These are phyloP conservation scores for Sophora flavescens DNA, from an alignment of 306 rosid species.

Conservation along the genomic window DNA sequence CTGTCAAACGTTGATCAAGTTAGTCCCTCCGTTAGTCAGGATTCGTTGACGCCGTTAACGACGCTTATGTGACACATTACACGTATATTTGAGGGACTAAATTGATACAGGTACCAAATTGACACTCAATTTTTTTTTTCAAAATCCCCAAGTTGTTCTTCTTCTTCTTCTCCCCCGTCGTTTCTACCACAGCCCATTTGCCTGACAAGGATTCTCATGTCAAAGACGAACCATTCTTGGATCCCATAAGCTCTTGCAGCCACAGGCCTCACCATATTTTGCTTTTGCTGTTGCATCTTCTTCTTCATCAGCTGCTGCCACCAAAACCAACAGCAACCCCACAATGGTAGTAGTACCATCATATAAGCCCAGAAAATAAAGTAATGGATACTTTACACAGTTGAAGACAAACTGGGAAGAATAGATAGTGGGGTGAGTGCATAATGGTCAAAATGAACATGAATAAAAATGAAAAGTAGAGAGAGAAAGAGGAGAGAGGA, in stretches of 20 bases:
- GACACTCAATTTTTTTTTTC: too few relatives aligned
- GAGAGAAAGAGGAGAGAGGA: neutral
- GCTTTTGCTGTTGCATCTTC: conserved; percentile 18
- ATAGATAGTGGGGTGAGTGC: conserved; percentile 30
- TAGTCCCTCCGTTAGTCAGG: too few relatives aligned
- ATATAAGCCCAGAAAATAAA: conserved; percentile 12
- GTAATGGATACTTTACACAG: neutral
- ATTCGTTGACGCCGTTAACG: too few relatives aligned
- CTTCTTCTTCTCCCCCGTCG: too few relatives aligned
- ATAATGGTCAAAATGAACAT: conserved; percentile 37
- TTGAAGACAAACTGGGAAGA: conserved; percentile 1
- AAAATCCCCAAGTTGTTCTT: too few relatives aligned
- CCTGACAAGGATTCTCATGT: conserved; percentile 35
- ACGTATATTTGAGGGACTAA: too few relatives aligned
- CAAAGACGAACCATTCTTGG: conserved; percentile 42
- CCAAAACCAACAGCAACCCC: conserved; percentile 38
- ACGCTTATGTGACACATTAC: too few relatives aligned
- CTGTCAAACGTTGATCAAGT: too few relatives aligned
- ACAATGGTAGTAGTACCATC: conserved; percentile 34
- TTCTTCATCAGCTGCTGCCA: conserved; percentile 17
- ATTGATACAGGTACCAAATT: too few relatives aligned
- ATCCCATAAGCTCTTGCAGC: conserved; percentile 39
- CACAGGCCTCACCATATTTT: conserved; percentile 42
- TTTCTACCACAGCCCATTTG: conserved; percentile 39
- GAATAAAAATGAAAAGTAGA: conserved; percentile 9